phyloP scores from a whole-genome alignment of 805 yeast genomes.

The Starmerella floris region DNA sequence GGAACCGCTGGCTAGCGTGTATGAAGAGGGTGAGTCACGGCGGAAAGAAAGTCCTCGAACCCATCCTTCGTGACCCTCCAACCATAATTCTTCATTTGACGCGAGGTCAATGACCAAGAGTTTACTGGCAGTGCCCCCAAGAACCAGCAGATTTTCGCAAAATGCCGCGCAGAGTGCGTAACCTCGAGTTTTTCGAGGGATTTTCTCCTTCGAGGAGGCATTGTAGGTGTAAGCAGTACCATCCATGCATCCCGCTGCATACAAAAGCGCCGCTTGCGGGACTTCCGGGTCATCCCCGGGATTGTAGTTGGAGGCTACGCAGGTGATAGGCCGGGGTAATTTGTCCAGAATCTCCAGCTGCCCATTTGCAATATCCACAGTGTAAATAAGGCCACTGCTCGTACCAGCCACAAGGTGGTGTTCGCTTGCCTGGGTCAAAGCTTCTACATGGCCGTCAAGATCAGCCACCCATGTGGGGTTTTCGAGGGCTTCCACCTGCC shows the following conservation, averaged over 20 bases:
- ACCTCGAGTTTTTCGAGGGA: constrained; percentile 17
- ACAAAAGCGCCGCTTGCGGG: neutral
- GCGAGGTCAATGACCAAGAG: constrained; percentile 36
- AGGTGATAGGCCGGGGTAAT: constrained; percentile 4
- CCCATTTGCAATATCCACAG: neutral
- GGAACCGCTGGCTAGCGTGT: constrained; percentile 72
- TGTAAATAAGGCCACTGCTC: constrained; percentile 2
- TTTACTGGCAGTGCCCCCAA: constrained; percentile 29
- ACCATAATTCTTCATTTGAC: constrained; percentile 17
- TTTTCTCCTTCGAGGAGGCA: constrained; percentile 2
- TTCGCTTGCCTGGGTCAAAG: neutral
- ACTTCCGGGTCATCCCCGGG: neutral
- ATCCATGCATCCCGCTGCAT: constrained; percentile 61
- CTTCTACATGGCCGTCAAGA: constrained; percentile 3
- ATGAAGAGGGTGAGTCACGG: constrained; percentile 35
- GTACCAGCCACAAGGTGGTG: constrained; percentile 10
- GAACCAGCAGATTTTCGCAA: constrained; percentile 20
- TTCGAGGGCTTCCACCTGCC: constrained; percentile 1
- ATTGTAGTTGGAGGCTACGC: neutral
- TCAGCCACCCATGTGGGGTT: neutral
- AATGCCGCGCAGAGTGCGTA: constrained; percentile 24
- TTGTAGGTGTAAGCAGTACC: constrained; percentile 48
- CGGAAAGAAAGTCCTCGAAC: constrained; percentile 58
- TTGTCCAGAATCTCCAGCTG: neutral
- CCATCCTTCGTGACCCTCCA: constrained; percentile 97